Percentiles rank a stretch among this genome's conserved stretches.
Evolutionary conservation across 768 basidiomycete genomes (phyloP).

Genomic region (Xanthoconium purpureum): DNA sequence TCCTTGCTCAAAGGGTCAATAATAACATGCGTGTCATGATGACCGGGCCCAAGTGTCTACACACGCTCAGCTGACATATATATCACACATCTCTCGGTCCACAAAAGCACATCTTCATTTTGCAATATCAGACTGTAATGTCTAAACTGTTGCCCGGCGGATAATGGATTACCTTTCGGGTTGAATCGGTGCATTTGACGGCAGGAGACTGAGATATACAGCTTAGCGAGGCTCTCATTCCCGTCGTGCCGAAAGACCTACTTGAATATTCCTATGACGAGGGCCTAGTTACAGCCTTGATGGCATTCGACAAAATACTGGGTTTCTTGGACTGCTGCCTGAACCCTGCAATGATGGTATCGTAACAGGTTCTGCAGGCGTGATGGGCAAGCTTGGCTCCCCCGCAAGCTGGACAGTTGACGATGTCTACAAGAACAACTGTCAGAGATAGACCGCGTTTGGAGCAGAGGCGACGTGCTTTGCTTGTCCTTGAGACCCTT

Average conservation of each 20-base stretch:
- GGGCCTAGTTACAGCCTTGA: neutral
- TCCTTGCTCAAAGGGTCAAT: neutral
- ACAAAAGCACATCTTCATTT: no score
- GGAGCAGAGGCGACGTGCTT: slow-evolving; percentile 44
- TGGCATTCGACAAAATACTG: neutral
- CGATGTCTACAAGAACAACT: slow-evolving; percentile 59
- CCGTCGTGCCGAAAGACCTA: neutral
- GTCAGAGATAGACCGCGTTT: slow-evolving; percentile 2
- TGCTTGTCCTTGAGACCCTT: slow-evolving; percentile 94
- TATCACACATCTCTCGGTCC: no score
- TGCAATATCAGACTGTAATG: neutral
- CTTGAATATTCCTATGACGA: neutral
- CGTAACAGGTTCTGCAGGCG: slow-evolving; percentile 78
- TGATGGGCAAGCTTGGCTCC: slow-evolving; percentile 85
- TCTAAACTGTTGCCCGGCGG: neutral
- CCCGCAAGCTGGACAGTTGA: slow-evolving; percentile 89
- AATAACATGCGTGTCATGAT: no score
- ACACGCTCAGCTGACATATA: no score
- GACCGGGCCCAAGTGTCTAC: no score
- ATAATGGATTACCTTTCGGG: no score
- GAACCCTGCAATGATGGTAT: slow-evolving; percentile 27
- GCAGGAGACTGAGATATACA: neutral
- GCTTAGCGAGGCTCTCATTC: neutral
- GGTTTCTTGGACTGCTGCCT: slow-evolving; percentile 16
- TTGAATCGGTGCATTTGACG: no score